A percentile compares a stretch with the other conserved stretches of the same genome.
Evolutionary conservation across 345 rosid species (phyloP).

Genomic region (Euphorbia peplus): DNA sequence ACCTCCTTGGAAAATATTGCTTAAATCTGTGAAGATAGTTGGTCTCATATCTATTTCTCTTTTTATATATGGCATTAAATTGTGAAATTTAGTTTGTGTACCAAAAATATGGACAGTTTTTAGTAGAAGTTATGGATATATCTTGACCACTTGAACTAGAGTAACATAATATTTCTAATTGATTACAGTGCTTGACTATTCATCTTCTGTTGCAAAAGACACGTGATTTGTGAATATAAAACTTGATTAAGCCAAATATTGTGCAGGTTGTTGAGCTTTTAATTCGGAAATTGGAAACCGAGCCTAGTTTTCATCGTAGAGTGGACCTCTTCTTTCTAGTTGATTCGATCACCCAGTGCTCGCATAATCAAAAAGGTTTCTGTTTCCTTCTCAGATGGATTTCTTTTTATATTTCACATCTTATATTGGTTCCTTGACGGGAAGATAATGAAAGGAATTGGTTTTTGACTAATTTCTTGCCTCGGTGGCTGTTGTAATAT

Average conservation of each 20-base stretch:
- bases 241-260: background rate
- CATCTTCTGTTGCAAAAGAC: background rate
- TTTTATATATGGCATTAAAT: background rate
- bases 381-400: background rate
- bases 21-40: background rate
- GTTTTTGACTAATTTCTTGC: background rate
- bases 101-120: background rate
- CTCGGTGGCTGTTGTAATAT: background rate
- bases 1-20: background rate
- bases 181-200: too few relatives aligned
- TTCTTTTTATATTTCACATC: background rate
- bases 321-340: conserved; percentile 93
- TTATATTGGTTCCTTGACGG: background rate
- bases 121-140: background rate
- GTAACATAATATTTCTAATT: background rate
- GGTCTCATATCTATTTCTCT: background rate
- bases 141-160: background rate
- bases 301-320: conserved; percentile 74
- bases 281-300: conserved; percentile 79
- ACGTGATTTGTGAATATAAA: background rate
- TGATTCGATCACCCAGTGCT: conserved; percentile 92
- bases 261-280: conserved; percentile 90
- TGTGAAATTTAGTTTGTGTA: background rate
- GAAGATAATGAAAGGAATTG: background rate
- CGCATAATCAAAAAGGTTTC: conserved; percentile 82